phyloP scores from a whole-genome alignment of 139 green algal genomes.

The Astrephomene gubernaculifera region DNA sequence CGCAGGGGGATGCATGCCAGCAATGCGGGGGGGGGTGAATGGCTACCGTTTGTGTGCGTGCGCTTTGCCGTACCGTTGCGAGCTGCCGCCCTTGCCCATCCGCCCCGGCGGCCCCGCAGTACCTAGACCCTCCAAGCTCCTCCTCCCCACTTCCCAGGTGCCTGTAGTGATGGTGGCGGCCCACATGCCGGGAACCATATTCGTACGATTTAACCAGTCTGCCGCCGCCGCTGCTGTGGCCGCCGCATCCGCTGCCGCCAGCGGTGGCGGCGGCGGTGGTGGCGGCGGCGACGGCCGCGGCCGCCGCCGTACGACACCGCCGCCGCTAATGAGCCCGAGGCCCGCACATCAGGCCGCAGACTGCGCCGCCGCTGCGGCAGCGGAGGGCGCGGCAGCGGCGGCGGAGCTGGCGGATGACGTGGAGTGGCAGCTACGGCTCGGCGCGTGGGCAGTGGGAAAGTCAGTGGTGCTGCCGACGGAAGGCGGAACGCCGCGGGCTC shows the following conservation, averaged over 20 bases:
- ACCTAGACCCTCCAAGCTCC: no score
- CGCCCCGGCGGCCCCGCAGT: no score
- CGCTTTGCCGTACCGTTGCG: not conserved
- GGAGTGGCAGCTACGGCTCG: conserved; percentile 35
- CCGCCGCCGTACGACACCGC: no score
- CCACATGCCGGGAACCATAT: conserved; percentile 34
- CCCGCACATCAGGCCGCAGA: no score
- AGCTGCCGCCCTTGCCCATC: no score
- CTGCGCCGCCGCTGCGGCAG: no score
- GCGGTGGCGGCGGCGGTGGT: not conserved
- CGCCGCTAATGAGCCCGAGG: no score
- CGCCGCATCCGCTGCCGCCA: not conserved
- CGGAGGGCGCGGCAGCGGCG: not conserved
- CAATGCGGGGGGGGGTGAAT: not conserved
- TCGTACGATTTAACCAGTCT: not conserved
- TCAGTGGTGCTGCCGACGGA: not conserved
- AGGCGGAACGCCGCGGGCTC: not conserved
- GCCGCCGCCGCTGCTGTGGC: not conserved
- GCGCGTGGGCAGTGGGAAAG: conserved; percentile 8
- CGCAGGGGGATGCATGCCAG: no score
- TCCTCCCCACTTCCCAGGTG: not conserved
- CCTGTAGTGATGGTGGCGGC: conserved; percentile 32
- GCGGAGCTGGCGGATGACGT: not conserved
- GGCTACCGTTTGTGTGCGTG: not conserved
- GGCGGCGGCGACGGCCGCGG: not conserved